Base-by-base conservation (phyloP, 495 filamentous ascomycete genomes). In the Durotheca rogersii region DNA sequence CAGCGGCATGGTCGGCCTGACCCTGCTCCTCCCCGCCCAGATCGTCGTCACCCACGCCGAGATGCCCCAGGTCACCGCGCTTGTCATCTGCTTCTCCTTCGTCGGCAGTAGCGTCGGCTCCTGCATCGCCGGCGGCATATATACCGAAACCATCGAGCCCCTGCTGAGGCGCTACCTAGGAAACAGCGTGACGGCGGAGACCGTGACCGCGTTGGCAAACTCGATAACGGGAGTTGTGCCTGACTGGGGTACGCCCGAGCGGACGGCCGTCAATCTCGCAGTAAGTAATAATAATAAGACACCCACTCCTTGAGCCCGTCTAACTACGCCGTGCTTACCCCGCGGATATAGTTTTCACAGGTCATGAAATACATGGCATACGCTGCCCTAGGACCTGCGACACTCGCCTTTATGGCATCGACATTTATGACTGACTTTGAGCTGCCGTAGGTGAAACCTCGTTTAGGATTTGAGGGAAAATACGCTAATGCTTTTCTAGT, bases 51-150 rank as follows among this genome's bases (percentile, higher is more conserved):
- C 72, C 1, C 73, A 76, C 51, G 61, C 64, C 0, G 65, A 76
- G 46, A 57, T 76, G 52, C 69, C 75, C 0, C 75, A 76, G 50
- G 70, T 76, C 19, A 76, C 72, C 3, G 72, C 73, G 4, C 43
- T 76, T 39, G 55, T 75, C 6, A 56, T 75, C 45, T 69, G 71
- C 21, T 68, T 65, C 10, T 61, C 68, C 14, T 75, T 72, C 43
- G 47, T 78, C 6, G 75, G 73, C 2, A 60, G 65, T n/a, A 72
- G 70, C 21, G 65, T 76, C n/a, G 75, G 75, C 6, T 62, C 68
- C n/a, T 67, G 67, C 10, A 71, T 78, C 40, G 72, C 75, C 1
- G 73, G 75, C 9, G 75, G 65, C 2, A 76, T 78, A 14, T 76
- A 78, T 52, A 75, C 72, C 1, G 66, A 68, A 7, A 67, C 70